Conservation (phyloP, 352 stramenopile species). For the Phytopythium kandeliae region DNA sequence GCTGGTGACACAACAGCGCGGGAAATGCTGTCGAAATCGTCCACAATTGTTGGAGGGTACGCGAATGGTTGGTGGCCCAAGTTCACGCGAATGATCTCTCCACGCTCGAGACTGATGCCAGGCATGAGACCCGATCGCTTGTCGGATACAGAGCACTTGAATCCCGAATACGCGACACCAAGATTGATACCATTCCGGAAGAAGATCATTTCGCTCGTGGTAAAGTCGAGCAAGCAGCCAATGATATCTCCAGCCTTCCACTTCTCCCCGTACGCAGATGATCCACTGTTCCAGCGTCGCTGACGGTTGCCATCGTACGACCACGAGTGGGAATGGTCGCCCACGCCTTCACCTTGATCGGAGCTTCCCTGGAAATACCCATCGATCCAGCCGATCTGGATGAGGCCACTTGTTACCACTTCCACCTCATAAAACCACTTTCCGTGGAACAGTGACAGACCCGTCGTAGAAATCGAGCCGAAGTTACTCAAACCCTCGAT, state of each 20-base stretch:
- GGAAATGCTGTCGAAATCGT: constrained; percentile 64
- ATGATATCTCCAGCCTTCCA: constrained; percentile 91
- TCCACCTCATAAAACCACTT: constrained; percentile 95
- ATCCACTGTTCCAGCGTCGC: constrained; percentile 88
- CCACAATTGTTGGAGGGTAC: constrained; percentile 51
- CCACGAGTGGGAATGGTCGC: constrained; percentile 90
- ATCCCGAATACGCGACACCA: constrained; percentile 66
- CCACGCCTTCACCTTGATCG: constrained; percentile 88
- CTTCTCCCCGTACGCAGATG: constrained; percentile 84
- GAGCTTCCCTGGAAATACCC: constrained; percentile 88
- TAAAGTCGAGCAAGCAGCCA: constrained; percentile 85
- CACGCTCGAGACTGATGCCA: constrained; percentile 81
- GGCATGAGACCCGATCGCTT: constrained; percentile 71
- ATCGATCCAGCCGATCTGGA: constrained; percentile 93
- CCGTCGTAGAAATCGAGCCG: constrained; percentile 73
- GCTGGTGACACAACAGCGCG: constrained; percentile 43
- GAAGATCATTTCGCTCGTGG: constrained; percentile 78
- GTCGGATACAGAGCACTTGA: constrained; percentile 44
- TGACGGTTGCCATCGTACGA: constrained; percentile 91
- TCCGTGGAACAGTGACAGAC: constrained; percentile 64
- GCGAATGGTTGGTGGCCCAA: constrained; percentile 76
- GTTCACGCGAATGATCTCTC: constrained; percentile 85
- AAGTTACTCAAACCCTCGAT: constrained; percentile 88
- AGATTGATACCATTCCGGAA: constrained; percentile 86
- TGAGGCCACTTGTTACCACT: constrained; percentile 85